These are phyloP conservation scores for Peronospora tabacina DNA, from an alignment of 352 stramenopile genomes.

Conservation along the genomic window DNA sequence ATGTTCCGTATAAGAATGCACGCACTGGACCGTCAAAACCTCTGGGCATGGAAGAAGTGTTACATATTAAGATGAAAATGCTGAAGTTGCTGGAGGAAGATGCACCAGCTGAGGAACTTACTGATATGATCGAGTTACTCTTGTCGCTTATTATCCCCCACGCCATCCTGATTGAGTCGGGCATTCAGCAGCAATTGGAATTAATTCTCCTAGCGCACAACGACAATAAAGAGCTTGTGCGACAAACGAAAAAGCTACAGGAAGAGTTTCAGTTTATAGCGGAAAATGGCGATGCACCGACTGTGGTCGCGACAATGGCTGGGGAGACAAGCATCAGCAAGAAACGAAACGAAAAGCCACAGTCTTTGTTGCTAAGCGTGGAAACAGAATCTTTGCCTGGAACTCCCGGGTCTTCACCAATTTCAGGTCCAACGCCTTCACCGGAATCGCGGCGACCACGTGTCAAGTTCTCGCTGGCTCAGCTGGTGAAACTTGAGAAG, in stretches of 20 bases:
- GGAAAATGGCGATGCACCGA: slow-evolving; percentile 35
- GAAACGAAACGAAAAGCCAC: slow-evolving; percentile 43
- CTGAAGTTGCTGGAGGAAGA: slow-evolving; percentile 80
- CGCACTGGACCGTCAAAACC: slow-evolving; percentile 65
- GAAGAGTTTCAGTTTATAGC: slow-evolving; percentile 77
- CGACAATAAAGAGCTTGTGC: slow-evolving; percentile 82
- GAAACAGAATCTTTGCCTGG: slow-evolving; percentile 50
- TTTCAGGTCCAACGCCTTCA: slow-evolving; percentile 55
- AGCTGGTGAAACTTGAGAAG: slow-evolving; percentile 74
- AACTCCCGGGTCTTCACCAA: slow-evolving; percentile 46
- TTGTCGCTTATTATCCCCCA: slow-evolving; percentile 70
- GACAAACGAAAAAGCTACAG: slow-evolving; percentile 69
- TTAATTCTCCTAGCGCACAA: slow-evolving; percentile 73
- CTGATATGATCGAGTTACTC: slow-evolving; percentile 74
- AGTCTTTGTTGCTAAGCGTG: slow-evolving; percentile 40
- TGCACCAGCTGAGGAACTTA: slow-evolving; percentile 64
- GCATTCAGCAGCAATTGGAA: slow-evolving; percentile 64
- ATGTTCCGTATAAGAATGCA: slow-evolving; percentile 75
- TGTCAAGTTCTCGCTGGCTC: slow-evolving; percentile 70
- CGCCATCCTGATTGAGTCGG: slow-evolving; percentile 68
- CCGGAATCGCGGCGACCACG: slow-evolving; percentile 55
- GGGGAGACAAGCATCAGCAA: slow-evolving; percentile 21
- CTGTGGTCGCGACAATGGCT: slow-evolving; percentile 23
- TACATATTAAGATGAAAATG: slow-evolving; percentile 81
- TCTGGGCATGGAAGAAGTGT: slow-evolving; percentile 73